Evolutionary conservation across 2,329 filamentous ascomycete species (phyloP), one percentile per base, ranked within the genome.

Genomic region (Stagonosporopsis vannaccii): DNA sequence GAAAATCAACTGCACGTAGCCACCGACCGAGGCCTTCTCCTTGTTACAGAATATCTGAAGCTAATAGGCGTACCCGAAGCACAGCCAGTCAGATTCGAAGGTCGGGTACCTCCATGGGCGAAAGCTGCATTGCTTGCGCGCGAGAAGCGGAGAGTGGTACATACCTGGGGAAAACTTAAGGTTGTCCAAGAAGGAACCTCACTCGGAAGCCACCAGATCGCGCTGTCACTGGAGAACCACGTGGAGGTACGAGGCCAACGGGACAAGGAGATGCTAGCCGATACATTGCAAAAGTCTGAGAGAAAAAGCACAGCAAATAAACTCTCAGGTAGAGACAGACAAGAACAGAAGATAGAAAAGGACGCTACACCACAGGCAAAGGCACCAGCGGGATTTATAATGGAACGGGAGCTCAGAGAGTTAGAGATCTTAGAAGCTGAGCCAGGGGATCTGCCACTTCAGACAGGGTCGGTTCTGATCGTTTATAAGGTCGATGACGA

Each of bases 11-110:
- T 69, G 11, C 43, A 65, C 20, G 56, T 69, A 9, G 63, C 59
- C 15, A 61, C 61, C 0, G 62, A 67, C 15, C 45, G 22, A 3
- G 65, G 66, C 11, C 49, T 68, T 4, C 32, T 69, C 11, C 37
- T 51, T 11, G 61, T 43, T 1, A 51, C 59, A 4, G 46, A 57
- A 9, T 69, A 68, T 30, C 36, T 67, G 11, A 56, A 59, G 25
- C 50, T 62, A 17, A 51, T 62, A 19, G 59, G 58, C 2, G 35
- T 68, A 4, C 58, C 63, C 4, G 52, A 59, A 7, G 51, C 56
- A n/a, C 61, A 60, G 25, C 56, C 58, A 19, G 51, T 67, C 1
- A 59, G 62, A 13, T 67, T 69, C 41, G 37, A 61, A 7, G 65
- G 66, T 2, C 23, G 32, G 19, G 58, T 55, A 30, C 65, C 65